These are phyloP conservation scores for Tulasnella sp. DNA, from an alignment of 768 basidiomycete species.

Conservation along the genomic window DNA sequence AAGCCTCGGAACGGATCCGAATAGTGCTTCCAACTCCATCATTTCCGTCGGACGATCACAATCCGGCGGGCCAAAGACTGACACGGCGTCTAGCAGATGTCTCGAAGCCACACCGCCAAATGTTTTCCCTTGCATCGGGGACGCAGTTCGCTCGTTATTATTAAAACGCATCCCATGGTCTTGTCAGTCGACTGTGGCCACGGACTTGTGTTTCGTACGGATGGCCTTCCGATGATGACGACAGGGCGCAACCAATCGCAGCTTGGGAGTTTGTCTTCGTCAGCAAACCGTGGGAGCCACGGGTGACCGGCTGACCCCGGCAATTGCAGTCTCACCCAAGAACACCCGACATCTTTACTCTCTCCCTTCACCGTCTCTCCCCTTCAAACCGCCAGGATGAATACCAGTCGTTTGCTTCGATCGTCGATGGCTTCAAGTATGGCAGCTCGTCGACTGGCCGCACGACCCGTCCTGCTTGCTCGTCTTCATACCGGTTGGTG, in stretches of 20 bases:
- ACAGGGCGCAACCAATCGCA: not conserved
- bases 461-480: slow-evolving; percentile 4
- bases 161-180: not conserved
- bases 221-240: not conserved
- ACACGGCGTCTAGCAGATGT: not conserved
- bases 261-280: not conserved
- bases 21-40: not conserved
- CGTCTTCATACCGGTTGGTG: slow-evolving; percentile 9
- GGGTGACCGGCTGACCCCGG: not conserved
- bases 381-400: not conserved
- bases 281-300: not conserved
- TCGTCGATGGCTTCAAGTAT: slow-evolving; percentile 4
- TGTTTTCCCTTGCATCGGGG: not conserved
- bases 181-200: not conserved
- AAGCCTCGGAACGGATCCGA: not conserved
- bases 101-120: not conserved
- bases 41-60: not conserved
- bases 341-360: slow-evolving; percentile 4
- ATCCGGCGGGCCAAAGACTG: not conserved
- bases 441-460: not conserved
- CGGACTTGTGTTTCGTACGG: not conserved
- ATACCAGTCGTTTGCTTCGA: not conserved
- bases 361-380: not conserved
- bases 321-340: not conserved
- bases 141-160: not conserved